Base-by-base conservation (phyloP, 805 yeast genomes). In the Zygosaccharomyces rouxii region DNA sequence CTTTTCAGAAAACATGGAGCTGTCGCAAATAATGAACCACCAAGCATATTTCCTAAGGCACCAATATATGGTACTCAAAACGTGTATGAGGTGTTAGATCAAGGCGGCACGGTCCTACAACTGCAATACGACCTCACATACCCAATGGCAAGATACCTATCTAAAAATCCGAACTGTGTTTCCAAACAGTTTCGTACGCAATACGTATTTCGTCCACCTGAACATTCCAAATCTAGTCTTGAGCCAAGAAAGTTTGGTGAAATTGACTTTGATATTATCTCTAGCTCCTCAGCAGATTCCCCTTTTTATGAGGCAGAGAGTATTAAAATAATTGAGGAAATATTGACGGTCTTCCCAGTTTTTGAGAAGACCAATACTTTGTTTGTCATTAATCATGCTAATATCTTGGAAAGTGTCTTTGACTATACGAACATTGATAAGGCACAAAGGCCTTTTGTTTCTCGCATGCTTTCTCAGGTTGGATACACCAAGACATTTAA, bases 1-100 rank as follows among this genome's bases (percentile, higher is more conserved):
- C 77, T 89, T 1, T 90, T 92, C 65, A 73, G 77, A 45, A 73
- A 71, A 16, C 98, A 94, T 62, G 99, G 98, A 9, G 97, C 96
- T 1, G 74, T 90, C 31, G 90, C 87, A 50, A 86, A 83, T 48
- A 77, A 77, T 44, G 76, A 70, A 10, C 80, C 82, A 22, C 78
- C 95, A 0, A 61, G 78, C 1, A 63, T 94, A n/a, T 83, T 89
- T 52, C 99, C 98, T 0, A 84, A 83, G 54, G 83, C 87, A 1
- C 84, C 94, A 1, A 75, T 84, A 2, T 83, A 85, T 60, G 68
- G 83, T 1, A 72, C 78, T 19, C 85, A 81, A 45, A 76, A 78
- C 42, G 83, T 87, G 0, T 89, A 85, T 56, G 94, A 90, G 57
- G 77, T 94, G 1, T 68, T 94, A 46, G 98, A 92, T 60, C 75